Percentiles rank a stretch among this genome's conserved stretches.
Evolutionary conservation across 2,329 filamentous ascomycete genomes (phyloP).

Genomic region (Mycosphaerella sp.): DNA sequence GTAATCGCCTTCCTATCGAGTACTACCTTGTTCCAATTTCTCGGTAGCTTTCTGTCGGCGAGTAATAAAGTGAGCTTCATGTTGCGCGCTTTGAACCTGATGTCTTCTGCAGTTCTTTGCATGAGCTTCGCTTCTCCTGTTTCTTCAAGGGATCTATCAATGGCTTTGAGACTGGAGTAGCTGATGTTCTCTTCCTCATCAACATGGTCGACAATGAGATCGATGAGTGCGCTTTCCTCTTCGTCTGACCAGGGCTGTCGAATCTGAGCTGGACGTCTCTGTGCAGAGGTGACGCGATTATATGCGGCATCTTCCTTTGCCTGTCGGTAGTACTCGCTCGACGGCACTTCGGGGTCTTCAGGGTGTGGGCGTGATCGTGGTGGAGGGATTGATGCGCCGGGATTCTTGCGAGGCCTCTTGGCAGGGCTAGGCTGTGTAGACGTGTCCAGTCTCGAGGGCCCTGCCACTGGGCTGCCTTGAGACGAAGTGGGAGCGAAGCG

Average conservation of each 20-base stretch:
- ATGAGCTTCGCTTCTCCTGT: constrained; percentile 30
- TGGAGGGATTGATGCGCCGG: constrained; percentile 29
- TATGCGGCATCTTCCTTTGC: constrained; percentile 23
- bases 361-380: constrained; percentile 16
- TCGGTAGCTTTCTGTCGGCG: constrained; percentile 36
- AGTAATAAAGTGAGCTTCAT: constrained; percentile 44
- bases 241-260: constrained; percentile 34
- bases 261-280: constrained; percentile 15
- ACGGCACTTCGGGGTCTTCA: constrained; percentile 9
- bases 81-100: constrained; percentile 45
- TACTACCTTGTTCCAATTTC: constrained; percentile 41
- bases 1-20: constrained; percentile 40
- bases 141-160: constrained; percentile 22
- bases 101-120: constrained; percentile 46
- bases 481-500: constrained; percentile 4
- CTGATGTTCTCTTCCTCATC: constrained; percentile 34
- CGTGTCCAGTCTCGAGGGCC: constrained; percentile 7
- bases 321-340: constrained; percentile 14
- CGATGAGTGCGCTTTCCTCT: constrained; percentile 41
- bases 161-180: constrained; percentile 44
- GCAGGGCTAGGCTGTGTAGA: constrained; percentile 7
- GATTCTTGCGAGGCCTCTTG: constrained; percentile 30
- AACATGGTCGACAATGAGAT: constrained; percentile 42
- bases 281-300: constrained; percentile 18
- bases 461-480: constrained; percentile 1